These are phyloP conservation scores for Anthostomella pinea DNA, from an alignment of 2,329 filamentous ascomycete genomes.

Conservation along the genomic window DNA sequence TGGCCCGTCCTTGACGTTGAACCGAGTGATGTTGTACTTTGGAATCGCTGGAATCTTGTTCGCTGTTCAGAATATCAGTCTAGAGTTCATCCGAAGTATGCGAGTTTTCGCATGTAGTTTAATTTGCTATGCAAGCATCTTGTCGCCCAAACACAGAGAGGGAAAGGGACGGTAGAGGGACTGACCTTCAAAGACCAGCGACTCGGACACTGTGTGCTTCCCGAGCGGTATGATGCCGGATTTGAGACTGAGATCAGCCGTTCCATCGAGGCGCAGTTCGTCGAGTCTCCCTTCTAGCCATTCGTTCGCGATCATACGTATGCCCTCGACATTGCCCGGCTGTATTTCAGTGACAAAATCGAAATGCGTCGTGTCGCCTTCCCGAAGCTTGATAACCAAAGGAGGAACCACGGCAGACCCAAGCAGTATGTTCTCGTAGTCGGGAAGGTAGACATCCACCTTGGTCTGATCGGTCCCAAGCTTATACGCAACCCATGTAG, in stretches of 20 bases:
- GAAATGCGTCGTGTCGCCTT: slow-evolving; percentile 72
- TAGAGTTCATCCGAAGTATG: slow-evolving; percentile 16
- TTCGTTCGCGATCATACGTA: slow-evolving; percentile 79
- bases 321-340: slow-evolving; percentile 72
- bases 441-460: slow-evolving; percentile 76
- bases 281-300: slow-evolving; percentile 80
- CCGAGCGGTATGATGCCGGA: slow-evolving; percentile 79
- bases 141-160: slow-evolving; percentile 60
- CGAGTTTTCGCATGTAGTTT: slow-evolving; percentile 2
- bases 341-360: slow-evolving; percentile 76
- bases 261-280: slow-evolving; percentile 68
- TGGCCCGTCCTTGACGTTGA: slow-evolving; percentile 72
- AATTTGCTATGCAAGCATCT: slow-evolving; percentile 38
- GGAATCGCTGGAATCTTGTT: slow-evolving; percentile 74
- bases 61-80: slow-evolving; percentile 49
- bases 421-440: slow-evolving; percentile 74
- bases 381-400: slow-evolving; percentile 71
- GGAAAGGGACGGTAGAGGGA: slow-evolving; percentile 63
- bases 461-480: slow-evolving; percentile 71
- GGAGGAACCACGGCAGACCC: slow-evolving; percentile 75
- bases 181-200: slow-evolving; percentile 80
- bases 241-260: slow-evolving; percentile 69
- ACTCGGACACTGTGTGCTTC: slow-evolving; percentile 70
- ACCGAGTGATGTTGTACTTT: slow-evolving; percentile 74
- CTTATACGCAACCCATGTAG: slow-evolving; percentile 76